Evolutionary conservation across 805 yeast genomes (phyloP).

Genomic region (Maudiozyma bulderi): DNA sequence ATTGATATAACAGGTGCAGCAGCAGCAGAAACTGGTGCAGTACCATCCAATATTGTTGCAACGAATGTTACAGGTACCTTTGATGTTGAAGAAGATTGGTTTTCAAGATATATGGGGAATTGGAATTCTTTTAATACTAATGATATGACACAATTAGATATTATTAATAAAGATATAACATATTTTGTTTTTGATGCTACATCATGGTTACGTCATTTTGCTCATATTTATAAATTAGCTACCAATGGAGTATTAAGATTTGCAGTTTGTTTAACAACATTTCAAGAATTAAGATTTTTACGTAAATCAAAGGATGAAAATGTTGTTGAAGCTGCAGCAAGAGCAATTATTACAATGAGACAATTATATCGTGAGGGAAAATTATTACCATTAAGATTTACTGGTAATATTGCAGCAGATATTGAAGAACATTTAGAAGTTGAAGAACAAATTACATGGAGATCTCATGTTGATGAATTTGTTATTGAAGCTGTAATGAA

Average conservation of each 20-base stretch:
- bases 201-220: conserved; percentile 75
- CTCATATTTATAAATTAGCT: conserved; percentile 60
- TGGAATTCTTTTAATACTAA: neutral
- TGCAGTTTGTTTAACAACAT: conserved; percentile 64
- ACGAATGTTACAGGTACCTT: neutral
- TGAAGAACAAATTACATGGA: conserved; percentile 65
- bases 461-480: conserved; percentile 61
- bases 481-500: conserved; percentile 42
- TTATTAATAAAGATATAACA: conserved; percentile 47
- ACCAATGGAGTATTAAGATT: conserved; percentile 48
- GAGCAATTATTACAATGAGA: conserved; percentile 66
- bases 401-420: conserved; percentile 58
- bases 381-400: conserved; percentile 53
- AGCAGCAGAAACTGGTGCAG: neutral
- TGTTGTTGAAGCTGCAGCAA: conserved; percentile 69
- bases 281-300: conserved; percentile 65
- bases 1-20: neutral
- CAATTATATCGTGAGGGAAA: conserved; percentile 51
- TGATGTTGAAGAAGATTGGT: conserved; percentile 9
- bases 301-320: conserved; percentile 63
- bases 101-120: conserved; percentile 16
- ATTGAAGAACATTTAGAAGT: conserved; percentile 66
- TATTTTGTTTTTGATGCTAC: conserved; percentile 65
- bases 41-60: neutral
- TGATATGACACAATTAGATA: conserved; percentile 1